phyloP scores from a whole-genome alignment of 148 eudicot genomes.

The Arbutus unedo region DNA sequence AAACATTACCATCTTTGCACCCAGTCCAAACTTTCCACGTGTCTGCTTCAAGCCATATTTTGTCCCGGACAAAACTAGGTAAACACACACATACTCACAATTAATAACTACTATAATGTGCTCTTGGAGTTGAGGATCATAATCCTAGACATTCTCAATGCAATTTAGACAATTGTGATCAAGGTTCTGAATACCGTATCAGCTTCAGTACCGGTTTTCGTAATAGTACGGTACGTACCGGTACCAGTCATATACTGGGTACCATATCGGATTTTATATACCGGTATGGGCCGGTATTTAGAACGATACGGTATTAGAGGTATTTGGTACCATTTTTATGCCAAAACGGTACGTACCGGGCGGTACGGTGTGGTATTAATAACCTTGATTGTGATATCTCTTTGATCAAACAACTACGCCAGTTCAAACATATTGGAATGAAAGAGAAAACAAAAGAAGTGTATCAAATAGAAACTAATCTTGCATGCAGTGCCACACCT shows the following conservation, averaged over 20 bases:
- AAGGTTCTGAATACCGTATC: no score
- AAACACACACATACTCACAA: conserved; percentile 9
- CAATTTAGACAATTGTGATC: neutral
- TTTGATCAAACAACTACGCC: neutral
- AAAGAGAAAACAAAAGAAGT: neutral
- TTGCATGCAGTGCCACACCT: conserved; percentile 46
- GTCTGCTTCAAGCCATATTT: conserved; percentile 98
- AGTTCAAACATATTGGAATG: neutral
- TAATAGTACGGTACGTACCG: no score
- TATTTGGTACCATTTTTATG: no score
- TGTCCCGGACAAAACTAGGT: conserved; percentile 92
- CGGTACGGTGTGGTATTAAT: no score
- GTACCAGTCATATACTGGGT: no score
- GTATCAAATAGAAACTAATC: neutral
- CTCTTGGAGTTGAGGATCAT: neutral
- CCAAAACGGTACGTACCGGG: no score
- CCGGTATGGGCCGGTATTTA: no score
- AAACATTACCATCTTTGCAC: conserved; percentile 92
- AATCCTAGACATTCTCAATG: neutral
- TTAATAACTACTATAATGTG: conserved; percentile 10
- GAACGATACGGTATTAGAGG: no score
- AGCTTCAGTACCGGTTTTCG: no score
- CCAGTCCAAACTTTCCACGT: conserved; percentile 96
- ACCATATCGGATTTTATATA: no score
- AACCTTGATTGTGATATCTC: no score